Percentiles rank a stretch among this genome's conserved stretches.
phyloP scores from a whole-genome alignment of 305 asterid species.

The Stenogyne calaminthoides region DNA sequence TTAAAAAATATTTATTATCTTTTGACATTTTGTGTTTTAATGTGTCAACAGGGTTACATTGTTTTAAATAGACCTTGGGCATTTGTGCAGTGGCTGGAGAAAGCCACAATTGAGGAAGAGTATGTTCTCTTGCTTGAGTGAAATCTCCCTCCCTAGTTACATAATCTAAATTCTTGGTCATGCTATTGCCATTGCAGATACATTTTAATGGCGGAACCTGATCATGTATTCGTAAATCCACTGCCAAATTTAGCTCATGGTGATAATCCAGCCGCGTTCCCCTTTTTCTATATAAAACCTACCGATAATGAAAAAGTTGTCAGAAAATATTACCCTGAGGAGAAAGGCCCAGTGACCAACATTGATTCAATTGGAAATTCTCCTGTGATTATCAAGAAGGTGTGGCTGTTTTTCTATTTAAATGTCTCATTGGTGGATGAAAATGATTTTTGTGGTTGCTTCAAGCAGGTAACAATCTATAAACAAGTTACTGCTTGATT shows the following conservation, averaged over 20 bases:
- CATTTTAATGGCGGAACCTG: conserved; percentile 99
- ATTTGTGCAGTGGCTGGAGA: conserved; percentile 95
- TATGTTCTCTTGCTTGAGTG: conserved; percentile 53
- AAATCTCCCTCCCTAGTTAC: conserved; percentile 17
- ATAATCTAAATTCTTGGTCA: conserved; percentile 43
- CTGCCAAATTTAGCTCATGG: conserved; percentile 91
- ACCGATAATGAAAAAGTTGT: conserved; percentile 65
- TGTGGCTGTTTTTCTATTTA: conserved; percentile 25
- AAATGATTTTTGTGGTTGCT: conserved; percentile 25
- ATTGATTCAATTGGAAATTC: conserved; percentile 98
- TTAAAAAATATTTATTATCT: no score
- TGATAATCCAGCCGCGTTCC: conserved; percentile 86
- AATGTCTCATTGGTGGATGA: conserved; percentile 5
- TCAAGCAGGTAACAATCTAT: conserved; percentile 12
- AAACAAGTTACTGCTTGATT: neutral
- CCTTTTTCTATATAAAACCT: conserved; percentile 93
- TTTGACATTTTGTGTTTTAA: conserved; percentile 18
- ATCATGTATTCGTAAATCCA: conserved; percentile 87
- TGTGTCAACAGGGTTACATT: conserved; percentile 74
- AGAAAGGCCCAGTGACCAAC: conserved; percentile 79
- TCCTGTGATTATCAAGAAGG: conserved; percentile 96
- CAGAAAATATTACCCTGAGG: conserved; percentile 85
- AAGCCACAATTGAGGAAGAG: conserved; percentile 93
- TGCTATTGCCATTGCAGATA: conserved; percentile 69
- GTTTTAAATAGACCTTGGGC: conserved; percentile 98